Evolutionary conservation across 2,329 filamentous ascomycete genomes (phyloP), one percentile per base, ranked within the genome.

Genomic region (Tolypocladium ophioglossoides): DNA sequence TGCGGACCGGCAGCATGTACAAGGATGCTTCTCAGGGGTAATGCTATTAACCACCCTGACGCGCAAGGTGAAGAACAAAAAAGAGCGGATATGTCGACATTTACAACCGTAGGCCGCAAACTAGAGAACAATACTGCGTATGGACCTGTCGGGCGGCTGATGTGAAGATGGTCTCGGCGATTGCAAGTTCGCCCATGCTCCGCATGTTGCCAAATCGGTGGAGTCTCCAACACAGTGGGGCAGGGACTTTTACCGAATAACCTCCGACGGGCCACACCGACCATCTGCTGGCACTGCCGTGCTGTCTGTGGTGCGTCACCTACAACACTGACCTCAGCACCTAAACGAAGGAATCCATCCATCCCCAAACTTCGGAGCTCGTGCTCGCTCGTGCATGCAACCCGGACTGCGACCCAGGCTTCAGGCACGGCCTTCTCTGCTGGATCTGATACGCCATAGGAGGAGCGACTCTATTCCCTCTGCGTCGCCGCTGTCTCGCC

Each of bases 391-490:
- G 63, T 74, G 72, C 60, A 80, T 80, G 77, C 73, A 76, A 58
- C 68, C 78, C 63, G 78, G 77, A 69, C 69, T 79, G 55, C 71
- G 70, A 55, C 74, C 74, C 52, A 71, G 70, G 57, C 69, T 80
- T 60, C 75, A 71, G 75, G 73, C 75, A 62, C 73, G 77, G 69
- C 76, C 74, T 62, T 79, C 77, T 58, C 67, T 80, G 61, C 72
- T 80, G 66, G 77, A 80, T 57, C 70, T 80, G 56, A 68, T 76
- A 59, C 69, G 70, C 57, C 63, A 69, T 60, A 63, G 64, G 56
- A 65, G 65, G 56, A 68, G 63, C 63, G 62, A 27, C 27, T 27
- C 27, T 27, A 63, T 61, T 55, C 55, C 27, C 22, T 52, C 54
- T 24, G 40, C 40, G 11, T 44, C 48, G 40, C 35, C 34, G 30